Conservation (phyloP, 176 grass and related monocot species). For the Carex myosuroides region DNA sequence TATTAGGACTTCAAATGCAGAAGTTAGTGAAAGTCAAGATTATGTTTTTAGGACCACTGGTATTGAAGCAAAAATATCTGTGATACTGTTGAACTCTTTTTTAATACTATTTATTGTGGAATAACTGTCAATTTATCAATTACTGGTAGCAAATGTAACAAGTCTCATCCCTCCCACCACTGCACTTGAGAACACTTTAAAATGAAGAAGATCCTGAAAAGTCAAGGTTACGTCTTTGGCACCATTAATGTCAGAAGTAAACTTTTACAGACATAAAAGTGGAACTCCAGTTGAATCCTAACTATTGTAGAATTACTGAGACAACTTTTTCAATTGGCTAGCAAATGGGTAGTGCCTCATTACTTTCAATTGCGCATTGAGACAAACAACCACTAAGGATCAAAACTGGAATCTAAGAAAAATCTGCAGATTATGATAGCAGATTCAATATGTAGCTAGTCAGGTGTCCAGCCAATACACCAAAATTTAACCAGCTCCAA, state of each 20-base stretch:
- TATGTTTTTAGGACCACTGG: background rate
- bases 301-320: background rate
- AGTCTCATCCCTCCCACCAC: background rate
- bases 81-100: background rate
- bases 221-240: background rate
- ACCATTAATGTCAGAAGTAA: background rate
- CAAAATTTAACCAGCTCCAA: background rate
- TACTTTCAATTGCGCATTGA: background rate
- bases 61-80: background rate
- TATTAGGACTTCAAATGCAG: background rate
- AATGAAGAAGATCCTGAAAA: background rate
- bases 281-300: background rate
- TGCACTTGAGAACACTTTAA: background rate
- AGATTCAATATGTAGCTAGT: background rate
- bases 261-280: background rate
- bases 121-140: background rate
- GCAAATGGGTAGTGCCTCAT: background rate
- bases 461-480: background rate
- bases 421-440: background rate
- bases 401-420: background rate
- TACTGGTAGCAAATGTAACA: background rate
- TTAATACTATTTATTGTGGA: background rate
- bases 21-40: background rate
- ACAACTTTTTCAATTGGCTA: background rate
- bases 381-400: background rate